A percentile compares a stretch with the other conserved stretches of the same genome.
Evolutionary conservation across 2,329 filamentous ascomycete genomes (phyloP).

Genomic region (Colletotrichum horii): DNA sequence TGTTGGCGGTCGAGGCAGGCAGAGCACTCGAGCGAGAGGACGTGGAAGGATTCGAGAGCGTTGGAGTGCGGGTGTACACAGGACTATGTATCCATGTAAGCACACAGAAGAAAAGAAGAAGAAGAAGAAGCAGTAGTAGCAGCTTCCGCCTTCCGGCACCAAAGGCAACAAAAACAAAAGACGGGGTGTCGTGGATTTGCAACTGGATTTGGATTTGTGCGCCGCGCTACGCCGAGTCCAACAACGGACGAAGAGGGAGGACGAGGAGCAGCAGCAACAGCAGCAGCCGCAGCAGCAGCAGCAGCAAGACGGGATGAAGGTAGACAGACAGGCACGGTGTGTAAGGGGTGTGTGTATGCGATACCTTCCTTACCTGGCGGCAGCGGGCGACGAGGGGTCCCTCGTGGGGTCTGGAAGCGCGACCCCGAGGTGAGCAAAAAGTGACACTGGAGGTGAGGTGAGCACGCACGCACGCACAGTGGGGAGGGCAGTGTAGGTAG

Average conservation of each 20-base stretch:
- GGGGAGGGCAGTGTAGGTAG: not conserved
- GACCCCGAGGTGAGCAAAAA: not conserved
- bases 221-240: not conserved
- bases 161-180: not conserved
- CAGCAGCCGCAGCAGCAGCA: not conserved
- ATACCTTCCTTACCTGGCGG: not conserved
- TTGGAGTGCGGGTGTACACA: not conserved
- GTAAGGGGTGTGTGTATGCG: not conserved
- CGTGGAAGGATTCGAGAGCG: not conserved
- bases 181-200: not conserved
- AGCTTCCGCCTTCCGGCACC: not conserved
- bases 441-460: not conserved
- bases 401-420: not conserved
- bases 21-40: not conserved
- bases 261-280: not conserved
- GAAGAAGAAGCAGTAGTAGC: not conserved
- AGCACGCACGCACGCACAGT: not conserved
- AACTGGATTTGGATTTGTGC: not conserved
- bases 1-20: not conserved
- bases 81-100: constrained; percentile 18
- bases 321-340: not conserved
- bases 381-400: not conserved
- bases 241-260: not conserved
- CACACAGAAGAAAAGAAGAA: not conserved
- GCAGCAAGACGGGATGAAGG: not conserved